These are phyloP conservation scores for Penicillium mononematosum DNA, from an alignment of 495 filamentous ascomycete genomes.

Conservation along the genomic window DNA sequence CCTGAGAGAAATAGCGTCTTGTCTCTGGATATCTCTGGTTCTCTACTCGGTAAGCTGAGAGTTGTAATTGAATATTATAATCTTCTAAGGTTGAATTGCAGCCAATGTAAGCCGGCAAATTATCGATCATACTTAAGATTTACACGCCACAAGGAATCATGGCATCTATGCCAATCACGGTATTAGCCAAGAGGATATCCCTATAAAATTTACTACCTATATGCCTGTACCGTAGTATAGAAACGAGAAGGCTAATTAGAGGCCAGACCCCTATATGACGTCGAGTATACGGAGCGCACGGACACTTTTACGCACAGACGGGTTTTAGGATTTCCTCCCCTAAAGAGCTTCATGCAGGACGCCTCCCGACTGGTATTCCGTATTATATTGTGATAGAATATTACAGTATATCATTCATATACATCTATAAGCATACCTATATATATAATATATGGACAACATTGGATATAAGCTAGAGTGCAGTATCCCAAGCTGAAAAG, in stretches of 20 bases:
- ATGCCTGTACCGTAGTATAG: too few relatives aligned
- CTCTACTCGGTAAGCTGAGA: neutral
- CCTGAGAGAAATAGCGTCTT: neutral
- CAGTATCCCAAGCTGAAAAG: neutral
- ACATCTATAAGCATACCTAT: neutral
- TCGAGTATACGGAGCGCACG: conserved; percentile 12
- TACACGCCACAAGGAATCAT: too few relatives aligned
- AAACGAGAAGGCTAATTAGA: conserved; percentile 18
- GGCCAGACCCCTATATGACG: conserved; percentile 23
- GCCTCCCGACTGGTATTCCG: conserved; percentile 9
- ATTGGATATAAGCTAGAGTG: neutral
- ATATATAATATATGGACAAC: neutral
- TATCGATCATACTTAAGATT: neutral
- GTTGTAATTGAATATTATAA: neutral
- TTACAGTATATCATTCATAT: neutral
- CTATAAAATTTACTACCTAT: neutral
- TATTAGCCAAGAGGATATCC: neutral
- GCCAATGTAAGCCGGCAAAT: neutral
- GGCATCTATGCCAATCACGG: too few relatives aligned
- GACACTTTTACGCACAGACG: conserved; percentile 4
- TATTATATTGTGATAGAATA: neutral
- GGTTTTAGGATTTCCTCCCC: neutral
- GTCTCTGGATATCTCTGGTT: neutral
- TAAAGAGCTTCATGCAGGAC: conserved; percentile 21
- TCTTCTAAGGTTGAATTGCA: too few relatives aligned